These are phyloP conservation scores for Skeletonema menzelii DNA, from an alignment of 108 stramenopile species.

Conservation along the genomic window DNA sequence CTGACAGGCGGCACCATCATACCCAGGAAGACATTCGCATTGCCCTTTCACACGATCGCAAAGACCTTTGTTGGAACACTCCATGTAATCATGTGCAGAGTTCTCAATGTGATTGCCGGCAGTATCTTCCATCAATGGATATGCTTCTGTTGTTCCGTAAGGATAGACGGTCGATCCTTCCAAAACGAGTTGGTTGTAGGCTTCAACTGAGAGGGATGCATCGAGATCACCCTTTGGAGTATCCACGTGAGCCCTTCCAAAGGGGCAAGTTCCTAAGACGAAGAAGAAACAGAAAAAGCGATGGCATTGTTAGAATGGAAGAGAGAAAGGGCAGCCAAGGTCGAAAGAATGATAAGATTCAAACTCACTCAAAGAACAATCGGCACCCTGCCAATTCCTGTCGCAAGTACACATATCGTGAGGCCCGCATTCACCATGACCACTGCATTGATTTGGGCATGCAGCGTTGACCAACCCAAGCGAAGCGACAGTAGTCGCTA, in stretches of 20 bases:
- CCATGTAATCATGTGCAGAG: constrained; percentile 70
- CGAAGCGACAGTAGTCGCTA: constrained; percentile 1
- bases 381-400: constrained; percentile 45
- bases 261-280: constrained; percentile 47
- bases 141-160: constrained; percentile 70
- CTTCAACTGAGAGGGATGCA: constrained; percentile 34
- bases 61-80: constrained; percentile 84
- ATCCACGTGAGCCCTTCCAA: constrained; percentile 48
- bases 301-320: not conserved
- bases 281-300: not conserved
- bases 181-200: constrained; percentile 32
- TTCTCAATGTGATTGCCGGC: constrained; percentile 41
- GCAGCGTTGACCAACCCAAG: constrained; percentile 19
- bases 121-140: constrained; percentile 58
- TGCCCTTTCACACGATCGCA: constrained; percentile 73
- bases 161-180: constrained; percentile 62
- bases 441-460: constrained; percentile 49
- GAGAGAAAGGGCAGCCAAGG: not conserved
- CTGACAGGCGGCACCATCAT: constrained; percentile 83
- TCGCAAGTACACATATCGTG: constrained; percentile 55
- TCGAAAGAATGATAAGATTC: not conserved
- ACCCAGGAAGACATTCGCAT: constrained; percentile 84
- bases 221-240: constrained; percentile 54
- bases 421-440: constrained; percentile 43
- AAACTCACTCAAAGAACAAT: constrained; percentile 52